Conservation (phyloP, 192 early-diverging fungal genomes). For the Chytriomyces sp. region DNA sequence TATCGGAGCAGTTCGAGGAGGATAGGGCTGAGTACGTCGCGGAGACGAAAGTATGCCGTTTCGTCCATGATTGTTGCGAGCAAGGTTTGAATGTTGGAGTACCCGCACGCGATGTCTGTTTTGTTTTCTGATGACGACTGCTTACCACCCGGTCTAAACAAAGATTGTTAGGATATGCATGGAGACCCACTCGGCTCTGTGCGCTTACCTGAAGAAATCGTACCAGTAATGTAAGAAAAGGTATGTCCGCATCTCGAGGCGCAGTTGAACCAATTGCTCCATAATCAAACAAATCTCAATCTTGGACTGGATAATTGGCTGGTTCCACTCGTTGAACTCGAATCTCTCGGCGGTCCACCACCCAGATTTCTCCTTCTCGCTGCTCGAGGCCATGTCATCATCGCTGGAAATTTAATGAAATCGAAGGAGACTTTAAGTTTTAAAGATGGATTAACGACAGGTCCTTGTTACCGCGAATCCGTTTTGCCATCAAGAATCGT, state of each 20-base stretch:
- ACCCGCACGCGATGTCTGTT: slow-evolving; percentile 16
- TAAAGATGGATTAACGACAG: neutral
- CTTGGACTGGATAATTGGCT: slow-evolving; percentile 37
- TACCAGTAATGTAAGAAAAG: slow-evolving; percentile 33
- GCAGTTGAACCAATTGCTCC: slow-evolving; percentile 33
- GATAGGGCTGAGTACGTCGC: slow-evolving; percentile 36
- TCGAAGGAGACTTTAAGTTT: neutral
- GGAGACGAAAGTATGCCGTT: slow-evolving; percentile 37
- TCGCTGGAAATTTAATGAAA: slow-evolving; percentile 22
- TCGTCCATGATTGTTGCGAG: slow-evolving; percentile 30
- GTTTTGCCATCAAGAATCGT: slow-evolving; percentile 33
- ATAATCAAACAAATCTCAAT: slow-evolving; percentile 43
- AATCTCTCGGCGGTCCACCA: slow-evolving; percentile 28
- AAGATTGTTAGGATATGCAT: neutral
- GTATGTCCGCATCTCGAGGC: slow-evolving; percentile 36
- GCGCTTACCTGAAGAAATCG: slow-evolving; percentile 21
- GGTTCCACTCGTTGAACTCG: slow-evolving; percentile 32
- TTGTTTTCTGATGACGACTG: neutral
- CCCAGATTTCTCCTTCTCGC: neutral
- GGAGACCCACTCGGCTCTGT: neutral
- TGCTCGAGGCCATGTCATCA: neutral
- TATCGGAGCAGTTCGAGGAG: slow-evolving; percentile 41
- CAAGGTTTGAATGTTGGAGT: slow-evolving; percentile 8
- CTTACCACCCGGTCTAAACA: neutral
- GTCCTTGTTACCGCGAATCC: slow-evolving; percentile 12